phyloP scores from a whole-genome alignment of 2,329 filamentous ascomycete species.

The Dryadomyces quercus-mongolicae region DNA sequence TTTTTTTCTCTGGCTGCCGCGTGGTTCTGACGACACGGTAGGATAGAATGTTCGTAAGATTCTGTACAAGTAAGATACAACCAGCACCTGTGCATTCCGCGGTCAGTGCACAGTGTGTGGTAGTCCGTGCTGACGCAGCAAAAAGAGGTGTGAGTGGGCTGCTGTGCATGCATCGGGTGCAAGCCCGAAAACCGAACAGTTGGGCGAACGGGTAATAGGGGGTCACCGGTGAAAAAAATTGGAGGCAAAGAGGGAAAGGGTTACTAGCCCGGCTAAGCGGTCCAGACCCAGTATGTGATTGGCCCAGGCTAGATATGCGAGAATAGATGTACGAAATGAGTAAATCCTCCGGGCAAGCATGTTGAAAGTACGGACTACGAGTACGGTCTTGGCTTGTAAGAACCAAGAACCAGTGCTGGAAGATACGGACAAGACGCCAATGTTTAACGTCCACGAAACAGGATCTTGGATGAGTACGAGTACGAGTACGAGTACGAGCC shows the following conservation, averaged over 20 bases:
- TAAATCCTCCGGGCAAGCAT: no score
- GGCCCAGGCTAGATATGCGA: background rate
- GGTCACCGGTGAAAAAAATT: background rate
- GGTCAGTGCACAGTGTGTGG: background rate
- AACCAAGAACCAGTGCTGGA: no score
- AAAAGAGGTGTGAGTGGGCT: constrained; percentile 1
- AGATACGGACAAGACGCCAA: no score
- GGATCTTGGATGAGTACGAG: no score
- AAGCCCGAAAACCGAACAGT: background rate
- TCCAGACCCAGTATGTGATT: background rate
- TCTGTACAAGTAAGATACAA: background rate
- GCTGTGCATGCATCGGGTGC: constrained; percentile 1
- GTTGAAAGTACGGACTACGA: no score
- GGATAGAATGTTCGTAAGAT: no score
- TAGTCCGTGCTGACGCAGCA: background rate
- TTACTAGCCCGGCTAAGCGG: constrained; percentile 1
- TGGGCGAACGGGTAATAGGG: background rate
- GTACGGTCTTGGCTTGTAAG: no score
- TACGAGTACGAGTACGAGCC: no score
- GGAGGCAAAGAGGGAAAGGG: background rate
- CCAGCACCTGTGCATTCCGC: background rate
- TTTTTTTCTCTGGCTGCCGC: background rate
- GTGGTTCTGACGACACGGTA: background rate
- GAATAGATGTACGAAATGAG: background rate
- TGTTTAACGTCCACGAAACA: no score